These are phyloP conservation scores for Blepharisma stoltei DNA, from an alignment of 73 alveolate genomes.

Conservation along the genomic window DNA sequence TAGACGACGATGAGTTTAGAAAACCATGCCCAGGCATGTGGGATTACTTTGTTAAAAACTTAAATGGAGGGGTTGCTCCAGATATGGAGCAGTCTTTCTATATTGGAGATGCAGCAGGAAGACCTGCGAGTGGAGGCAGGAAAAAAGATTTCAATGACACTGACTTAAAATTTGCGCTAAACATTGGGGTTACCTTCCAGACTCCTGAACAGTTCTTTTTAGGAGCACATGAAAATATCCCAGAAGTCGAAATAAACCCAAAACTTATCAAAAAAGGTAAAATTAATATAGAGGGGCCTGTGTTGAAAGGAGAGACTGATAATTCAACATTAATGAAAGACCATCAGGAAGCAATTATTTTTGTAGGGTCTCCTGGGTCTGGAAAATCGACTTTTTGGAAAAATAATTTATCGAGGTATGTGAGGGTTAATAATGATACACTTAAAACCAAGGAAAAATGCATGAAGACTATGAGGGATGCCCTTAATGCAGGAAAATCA, in stretches of 20 bases:
- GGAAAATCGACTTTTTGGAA: constrained; percentile 95
- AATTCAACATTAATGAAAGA: constrained; percentile 33
- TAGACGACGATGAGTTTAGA: constrained; percentile 79
- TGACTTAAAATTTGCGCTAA: constrained; percentile 93
- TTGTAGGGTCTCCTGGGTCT: constrained; percentile 94
- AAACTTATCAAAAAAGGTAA: constrained; percentile 19
- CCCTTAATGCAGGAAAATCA: constrained; percentile 73
- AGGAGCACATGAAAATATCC: constrained; percentile 66
- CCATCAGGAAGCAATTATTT: constrained; percentile 56
- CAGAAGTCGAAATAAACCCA: constrained; percentile 47
- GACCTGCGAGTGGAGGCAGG: constrained; percentile 77
- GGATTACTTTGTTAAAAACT: constrained; percentile 67
- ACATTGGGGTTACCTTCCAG: constrained; percentile 79
- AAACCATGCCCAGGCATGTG: constrained; percentile 94
- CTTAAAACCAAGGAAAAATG: constrained; percentile 88
- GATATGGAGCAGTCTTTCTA: neutral
- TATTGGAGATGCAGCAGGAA: constrained; percentile 99
- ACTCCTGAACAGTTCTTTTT: constrained; percentile 96
- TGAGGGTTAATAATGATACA: constrained; percentile 91
- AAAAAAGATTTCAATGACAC: constrained; percentile 91
- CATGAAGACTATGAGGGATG: constrained; percentile 67
- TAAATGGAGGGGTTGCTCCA: constrained; percentile 40
- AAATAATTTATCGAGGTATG: constrained; percentile 73
- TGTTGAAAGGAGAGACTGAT: constrained; percentile 31
- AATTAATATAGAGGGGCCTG: constrained; percentile 1